Conservation (phyloP, 2,329 filamentous ascomycete species). For the Lasiodiplodia gonubiensis region DNA sequence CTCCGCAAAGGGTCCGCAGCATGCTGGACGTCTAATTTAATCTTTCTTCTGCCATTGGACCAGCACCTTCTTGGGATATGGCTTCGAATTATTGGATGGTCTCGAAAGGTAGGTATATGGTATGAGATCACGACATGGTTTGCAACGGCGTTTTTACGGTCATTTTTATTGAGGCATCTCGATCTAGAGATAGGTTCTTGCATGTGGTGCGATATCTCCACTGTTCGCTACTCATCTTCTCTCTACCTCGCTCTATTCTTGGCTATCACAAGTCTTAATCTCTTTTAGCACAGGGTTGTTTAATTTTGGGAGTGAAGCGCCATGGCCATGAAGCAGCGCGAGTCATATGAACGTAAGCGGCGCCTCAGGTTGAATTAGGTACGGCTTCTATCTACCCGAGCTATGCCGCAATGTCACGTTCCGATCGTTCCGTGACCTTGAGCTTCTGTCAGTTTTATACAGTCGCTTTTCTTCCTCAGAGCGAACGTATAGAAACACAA, state of each 20-base stretch:
- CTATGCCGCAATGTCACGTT: background rate
- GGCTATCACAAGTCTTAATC: background rate
- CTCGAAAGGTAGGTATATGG: background rate
- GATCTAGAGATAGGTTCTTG: background rate
- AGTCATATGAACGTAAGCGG: background rate
- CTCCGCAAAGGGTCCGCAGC: constrained; percentile 44
- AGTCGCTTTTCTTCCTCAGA: too few relatives aligned
- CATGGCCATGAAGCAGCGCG: background rate
- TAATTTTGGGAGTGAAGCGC: background rate
- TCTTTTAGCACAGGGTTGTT: background rate
- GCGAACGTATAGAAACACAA: background rate
- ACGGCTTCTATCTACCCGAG: background rate
- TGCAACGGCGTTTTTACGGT: background rate
- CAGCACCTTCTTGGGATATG: background rate
- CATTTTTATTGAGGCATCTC: background rate
- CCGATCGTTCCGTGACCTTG: background rate
- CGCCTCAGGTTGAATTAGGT: background rate
- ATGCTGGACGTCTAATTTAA: constrained; percentile 49
- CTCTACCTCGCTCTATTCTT: background rate
- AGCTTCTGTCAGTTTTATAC: background rate
- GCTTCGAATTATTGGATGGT: background rate
- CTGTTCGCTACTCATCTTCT: background rate
- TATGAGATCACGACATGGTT: constrained; percentile 6
- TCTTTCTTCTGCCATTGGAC: background rate
- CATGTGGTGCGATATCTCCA: background rate